Evolutionary conservation across 176 grass and related monocot species (phyloP).

Genomic region (Juncus effusus): DNA sequence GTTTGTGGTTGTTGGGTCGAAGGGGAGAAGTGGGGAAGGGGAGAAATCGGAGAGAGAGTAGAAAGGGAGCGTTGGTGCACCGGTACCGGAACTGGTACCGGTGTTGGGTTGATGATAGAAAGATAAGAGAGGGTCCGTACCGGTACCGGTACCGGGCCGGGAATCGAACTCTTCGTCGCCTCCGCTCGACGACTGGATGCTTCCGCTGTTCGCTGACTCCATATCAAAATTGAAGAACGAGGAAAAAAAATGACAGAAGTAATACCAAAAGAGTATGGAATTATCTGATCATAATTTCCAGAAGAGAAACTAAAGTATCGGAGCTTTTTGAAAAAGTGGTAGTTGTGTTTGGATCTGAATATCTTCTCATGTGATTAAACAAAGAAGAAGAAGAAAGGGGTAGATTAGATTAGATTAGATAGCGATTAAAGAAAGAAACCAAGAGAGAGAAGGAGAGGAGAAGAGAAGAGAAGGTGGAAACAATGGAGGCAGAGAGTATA

Average conservation of each 20-base stretch:
- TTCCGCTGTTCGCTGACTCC: constrained; percentile 80
- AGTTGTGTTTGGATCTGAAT: constrained; percentile 15
- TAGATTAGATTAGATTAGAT: background rate
- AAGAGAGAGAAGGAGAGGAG: constrained; percentile 29
- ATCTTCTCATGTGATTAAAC: too few species aligned
- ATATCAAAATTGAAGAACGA: constrained; percentile 19
- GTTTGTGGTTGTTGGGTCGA: constrained; percentile 8
- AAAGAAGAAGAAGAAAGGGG: constrained; percentile 23
- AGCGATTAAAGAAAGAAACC: constrained; percentile 10
- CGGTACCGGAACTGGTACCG: background rate
- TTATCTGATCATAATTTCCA: constrained; percentile 29
- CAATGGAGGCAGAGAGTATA: constrained; percentile 30
- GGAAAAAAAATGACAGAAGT: too few species aligned
- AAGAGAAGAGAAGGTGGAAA: constrained; percentile 10
- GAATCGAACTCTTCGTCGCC: constrained; percentile 82
- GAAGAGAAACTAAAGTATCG: background rate
- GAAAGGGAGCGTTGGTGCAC: constrained; percentile 29
- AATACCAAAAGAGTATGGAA: background rate
- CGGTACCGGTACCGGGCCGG: constrained; percentile 25
- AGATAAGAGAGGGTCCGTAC: constrained; percentile 46
- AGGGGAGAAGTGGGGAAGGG: constrained; percentile 18
- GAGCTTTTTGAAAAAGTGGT: constrained; percentile 10
- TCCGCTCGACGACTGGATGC: constrained; percentile 78
- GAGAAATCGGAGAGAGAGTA: constrained; percentile 38
- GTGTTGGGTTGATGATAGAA: constrained; percentile 47